Percentiles rank a stretch among this genome's conserved stretches.
Conservation (phyloP, 163 green algal genomes). For the Scenedesmus sp. region DNA sequence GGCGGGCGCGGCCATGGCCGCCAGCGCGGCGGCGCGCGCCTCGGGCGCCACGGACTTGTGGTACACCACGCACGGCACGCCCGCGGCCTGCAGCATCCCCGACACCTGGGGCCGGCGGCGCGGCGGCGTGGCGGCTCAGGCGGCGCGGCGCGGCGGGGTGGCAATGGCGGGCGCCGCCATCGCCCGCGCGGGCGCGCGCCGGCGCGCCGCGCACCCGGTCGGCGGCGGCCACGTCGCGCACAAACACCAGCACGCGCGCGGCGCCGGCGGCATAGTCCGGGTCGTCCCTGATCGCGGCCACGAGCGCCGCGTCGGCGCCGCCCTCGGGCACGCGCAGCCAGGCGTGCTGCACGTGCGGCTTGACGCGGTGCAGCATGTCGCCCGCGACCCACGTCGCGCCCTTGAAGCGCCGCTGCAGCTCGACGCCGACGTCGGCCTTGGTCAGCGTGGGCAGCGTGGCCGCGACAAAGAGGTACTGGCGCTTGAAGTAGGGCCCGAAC, state of each 20-base stretch:
- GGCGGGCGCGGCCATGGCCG: constrained; percentile 51
- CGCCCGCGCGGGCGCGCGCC: no score
- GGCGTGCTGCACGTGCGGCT: constrained; percentile 61
- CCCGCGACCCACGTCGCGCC: constrained; percentile 85
- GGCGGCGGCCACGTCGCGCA: constrained; percentile 59
- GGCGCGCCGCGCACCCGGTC: constrained; percentile 39
- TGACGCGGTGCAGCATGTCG: constrained; percentile 69
- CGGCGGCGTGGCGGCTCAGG: no score
- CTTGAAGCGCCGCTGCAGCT: constrained; percentile 77
- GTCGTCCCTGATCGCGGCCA: constrained; percentile 42
- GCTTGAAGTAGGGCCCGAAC: constrained; percentile 37
- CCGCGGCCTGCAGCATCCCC: constrained; percentile 49
- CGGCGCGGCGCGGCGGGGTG: no score
- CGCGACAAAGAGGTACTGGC: constrained; percentile 96
- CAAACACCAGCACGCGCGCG: constrained; percentile 87
- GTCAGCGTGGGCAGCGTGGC: constrained; percentile 91
- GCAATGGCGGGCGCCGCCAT: background rate
- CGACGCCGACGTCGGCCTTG: constrained; percentile 71
- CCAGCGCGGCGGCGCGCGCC: constrained; percentile 67
- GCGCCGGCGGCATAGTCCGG: constrained; percentile 45
- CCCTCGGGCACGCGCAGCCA: constrained; percentile 62
- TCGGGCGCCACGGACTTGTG: constrained; percentile 75
- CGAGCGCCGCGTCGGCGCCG: constrained; percentile 28
- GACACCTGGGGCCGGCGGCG: constrained; percentile 50
- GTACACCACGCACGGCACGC: constrained; percentile 73